Percentiles rank a stretch among this genome's conserved stretches.
These are phyloP conservation scores for Dendrobium chrysotoxum DNA, from an alignment of 106 monocot species.

Conservation along the genomic window DNA sequence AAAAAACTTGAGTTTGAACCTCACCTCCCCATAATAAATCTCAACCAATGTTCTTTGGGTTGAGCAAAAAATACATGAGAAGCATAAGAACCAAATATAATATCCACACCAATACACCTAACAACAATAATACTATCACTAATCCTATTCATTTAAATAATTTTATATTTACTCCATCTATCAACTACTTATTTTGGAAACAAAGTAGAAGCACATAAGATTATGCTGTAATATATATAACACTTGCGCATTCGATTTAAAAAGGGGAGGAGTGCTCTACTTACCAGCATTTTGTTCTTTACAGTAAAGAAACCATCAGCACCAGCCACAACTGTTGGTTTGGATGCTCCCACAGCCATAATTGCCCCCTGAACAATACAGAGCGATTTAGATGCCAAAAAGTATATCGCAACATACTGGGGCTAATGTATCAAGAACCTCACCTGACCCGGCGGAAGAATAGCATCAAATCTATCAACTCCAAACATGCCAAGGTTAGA, in stretches of 20 bases:
- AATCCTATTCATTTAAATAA: too few relatives aligned
- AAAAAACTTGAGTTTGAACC: too few relatives aligned
- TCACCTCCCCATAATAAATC: too few relatives aligned
- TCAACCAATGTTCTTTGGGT: too few relatives aligned
- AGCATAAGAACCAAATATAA: too few relatives aligned
- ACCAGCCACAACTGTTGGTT: constrained; percentile 71
- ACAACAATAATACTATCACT: too few relatives aligned
- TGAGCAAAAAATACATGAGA: too few relatives aligned
- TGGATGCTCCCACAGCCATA: constrained; percentile 96
- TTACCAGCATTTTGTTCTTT: constrained; percentile 92
- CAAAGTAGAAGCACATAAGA: background rate
- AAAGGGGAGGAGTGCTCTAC: background rate
- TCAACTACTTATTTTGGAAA: too few relatives aligned
- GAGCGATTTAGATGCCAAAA: constrained; percentile 3
- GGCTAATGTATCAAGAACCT: constrained; percentile 1
- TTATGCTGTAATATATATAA: background rate
- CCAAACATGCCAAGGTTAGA: constrained; percentile 99
- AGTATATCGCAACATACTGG: background rate
- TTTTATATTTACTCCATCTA: too few relatives aligned
- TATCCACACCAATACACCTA: too few relatives aligned
- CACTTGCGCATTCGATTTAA: background rate
- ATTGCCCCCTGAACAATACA: constrained; percentile 65
- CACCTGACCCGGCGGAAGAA: constrained; percentile 95
- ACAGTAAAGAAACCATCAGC: constrained; percentile 77
- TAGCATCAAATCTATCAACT: constrained; percentile 95